A percentile compares a stretch with the other conserved stretches of the same genome.
Conservation (phyloP, 192 early-diverging fungal species). For the Backusella circina region DNA sequence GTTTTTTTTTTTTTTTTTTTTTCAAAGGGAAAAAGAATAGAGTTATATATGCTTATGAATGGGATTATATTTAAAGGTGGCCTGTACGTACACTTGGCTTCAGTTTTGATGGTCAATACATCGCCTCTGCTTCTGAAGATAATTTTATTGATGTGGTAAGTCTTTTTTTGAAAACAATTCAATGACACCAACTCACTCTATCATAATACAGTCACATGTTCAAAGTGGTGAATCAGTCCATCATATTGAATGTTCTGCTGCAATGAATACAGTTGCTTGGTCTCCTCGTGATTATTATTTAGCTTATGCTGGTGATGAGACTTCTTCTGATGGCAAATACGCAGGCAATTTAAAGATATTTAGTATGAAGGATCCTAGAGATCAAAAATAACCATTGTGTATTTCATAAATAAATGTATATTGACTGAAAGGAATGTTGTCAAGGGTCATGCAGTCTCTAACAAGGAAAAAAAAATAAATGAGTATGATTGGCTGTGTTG, state of each 20-base stretch:
- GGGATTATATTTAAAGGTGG: conserved; percentile 40
- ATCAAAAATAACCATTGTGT: not conserved
- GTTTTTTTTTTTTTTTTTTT: conserved; percentile 7
- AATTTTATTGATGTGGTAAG: conserved; percentile 73
- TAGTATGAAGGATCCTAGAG: conserved; percentile 34
- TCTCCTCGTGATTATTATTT: conserved; percentile 73
- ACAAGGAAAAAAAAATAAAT: too few relatives aligned
- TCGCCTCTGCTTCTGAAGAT: conserved; percentile 79
- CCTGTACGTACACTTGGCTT: conserved; percentile 78
- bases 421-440: too few relatives aligned
- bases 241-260: conserved; percentile 59
- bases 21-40: not conserved
- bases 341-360: conserved; percentile 50
- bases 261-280: conserved; percentile 78
- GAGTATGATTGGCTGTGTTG: too few relatives aligned
- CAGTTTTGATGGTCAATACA: conserved; percentile 71
- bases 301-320: conserved; percentile 77
- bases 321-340: conserved; percentile 29
- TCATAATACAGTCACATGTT: conserved; percentile 55
- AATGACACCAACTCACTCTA: not conserved
- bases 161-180: not conserved
- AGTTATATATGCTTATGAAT: not conserved
- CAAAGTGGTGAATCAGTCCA: conserved; percentile 70
- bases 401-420: conserved; percentile 4
- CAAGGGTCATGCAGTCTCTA: too few relatives aligned